A percentile compares a stretch with the other conserved stretches of the same genome.
Conservation (phyloP, 1,284 basidiomycete genomes). For the Malassezia japonica region DNA sequence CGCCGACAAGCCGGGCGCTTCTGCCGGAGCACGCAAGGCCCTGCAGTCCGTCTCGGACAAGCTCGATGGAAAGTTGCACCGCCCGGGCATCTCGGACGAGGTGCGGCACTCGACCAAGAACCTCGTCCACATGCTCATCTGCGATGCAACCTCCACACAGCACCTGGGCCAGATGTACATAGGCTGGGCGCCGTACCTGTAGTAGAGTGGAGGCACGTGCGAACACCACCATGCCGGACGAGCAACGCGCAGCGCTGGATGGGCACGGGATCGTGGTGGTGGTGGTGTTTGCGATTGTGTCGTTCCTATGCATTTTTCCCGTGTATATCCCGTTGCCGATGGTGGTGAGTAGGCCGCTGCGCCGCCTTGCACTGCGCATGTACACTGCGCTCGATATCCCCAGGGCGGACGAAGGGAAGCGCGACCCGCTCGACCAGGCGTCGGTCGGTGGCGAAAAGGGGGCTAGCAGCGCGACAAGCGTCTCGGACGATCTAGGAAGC, state of each 20-base stretch:
- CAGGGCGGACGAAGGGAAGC: neutral
- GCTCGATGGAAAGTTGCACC: constrained; percentile 34
- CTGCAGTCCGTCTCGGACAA: constrained; percentile 41
- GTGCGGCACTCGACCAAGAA: constrained; percentile 36
- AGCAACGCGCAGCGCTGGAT: constrained; percentile 15
- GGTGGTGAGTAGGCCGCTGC: constrained; percentile 9
- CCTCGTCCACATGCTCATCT: constrained; percentile 43
- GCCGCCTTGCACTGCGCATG: neutral
- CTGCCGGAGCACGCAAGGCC: constrained; percentile 33
- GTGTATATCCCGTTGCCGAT: constrained; percentile 29
- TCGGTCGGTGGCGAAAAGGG: neutral
- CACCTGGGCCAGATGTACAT: constrained; percentile 44
- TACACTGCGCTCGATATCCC: neutral
- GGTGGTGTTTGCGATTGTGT: constrained; percentile 41
- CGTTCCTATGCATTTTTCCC: constrained; percentile 39
- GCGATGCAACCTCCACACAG: constrained; percentile 35
- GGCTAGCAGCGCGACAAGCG: no score
- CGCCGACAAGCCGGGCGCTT: neutral
- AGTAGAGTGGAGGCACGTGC: neutral
- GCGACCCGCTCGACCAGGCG: neutral
- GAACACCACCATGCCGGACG: neutral
- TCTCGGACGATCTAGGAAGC: no score
- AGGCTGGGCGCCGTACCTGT: constrained; percentile 27
- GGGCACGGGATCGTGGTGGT: constrained; percentile 45
- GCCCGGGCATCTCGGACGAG: constrained; percentile 25